Percentiles rank a stretch among this genome's conserved stretches.
phyloP scores from a whole-genome alignment of 176 grass and related monocot genomes.

The Cenchrus purpureus region DNA sequence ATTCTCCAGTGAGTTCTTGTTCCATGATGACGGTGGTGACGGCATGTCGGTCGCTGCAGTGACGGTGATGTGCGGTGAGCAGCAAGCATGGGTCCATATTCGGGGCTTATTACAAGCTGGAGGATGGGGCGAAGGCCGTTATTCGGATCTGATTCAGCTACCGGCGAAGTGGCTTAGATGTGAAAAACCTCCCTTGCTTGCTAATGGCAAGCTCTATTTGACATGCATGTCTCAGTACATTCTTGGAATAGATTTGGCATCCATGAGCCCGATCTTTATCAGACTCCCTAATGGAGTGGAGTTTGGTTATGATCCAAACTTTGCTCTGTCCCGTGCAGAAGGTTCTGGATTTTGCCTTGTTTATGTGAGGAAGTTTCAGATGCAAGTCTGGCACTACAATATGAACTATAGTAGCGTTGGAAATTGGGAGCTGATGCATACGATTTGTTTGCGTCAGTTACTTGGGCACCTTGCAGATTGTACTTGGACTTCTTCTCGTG shows the following conservation, averaged over 20 bases:
- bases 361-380: slow-evolving; percentile 1
- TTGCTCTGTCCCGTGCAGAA: neutral
- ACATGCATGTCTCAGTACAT: slow-evolving; percentile 4
- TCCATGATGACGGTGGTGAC: neutral
- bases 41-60: neutral
- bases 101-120: neutral
- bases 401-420: neutral
- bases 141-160: neutral
- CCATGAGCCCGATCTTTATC: slow-evolving; percentile 5
- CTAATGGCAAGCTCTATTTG: slow-evolving; percentile 19
- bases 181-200: neutral
- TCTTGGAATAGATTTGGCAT: slow-evolving; percentile 21
- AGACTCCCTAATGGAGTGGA: neutral
- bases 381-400: slow-evolving; percentile 2
- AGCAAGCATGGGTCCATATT: neutral
- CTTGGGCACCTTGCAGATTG: slow-evolving; percentile 25
- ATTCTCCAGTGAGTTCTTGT: neutral
- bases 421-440: slow-evolving; percentile 14
- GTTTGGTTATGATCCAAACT: neutral
- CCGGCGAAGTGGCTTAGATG: neutral
- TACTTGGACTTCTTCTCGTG: neutral
- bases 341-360: slow-evolving; percentile 23
- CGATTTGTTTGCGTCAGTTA: slow-evolving; percentile 17
- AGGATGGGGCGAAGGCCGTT: neutral
- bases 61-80: neutral